These are phyloP conservation scores for Cucurbita moschata DNA, from an alignment of 306 rosid genomes.

Conservation along the genomic window DNA sequence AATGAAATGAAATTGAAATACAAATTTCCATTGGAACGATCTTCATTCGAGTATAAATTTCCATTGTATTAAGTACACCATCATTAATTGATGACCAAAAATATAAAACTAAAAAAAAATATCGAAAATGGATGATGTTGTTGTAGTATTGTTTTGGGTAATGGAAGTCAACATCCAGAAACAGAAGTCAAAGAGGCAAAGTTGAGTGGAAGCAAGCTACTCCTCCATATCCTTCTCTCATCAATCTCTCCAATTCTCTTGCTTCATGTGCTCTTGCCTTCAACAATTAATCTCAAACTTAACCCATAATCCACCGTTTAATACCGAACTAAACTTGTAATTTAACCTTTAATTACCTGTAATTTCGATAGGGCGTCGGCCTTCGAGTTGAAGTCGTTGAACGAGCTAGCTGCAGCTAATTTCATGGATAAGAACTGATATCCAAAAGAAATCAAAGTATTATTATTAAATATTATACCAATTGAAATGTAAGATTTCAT, in stretches of 20 bases:
- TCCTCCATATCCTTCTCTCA: slow-evolving; percentile 61
- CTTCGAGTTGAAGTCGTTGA: slow-evolving; percentile 70
- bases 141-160: slow-evolving; percentile 29
- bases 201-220: slow-evolving; percentile 48
- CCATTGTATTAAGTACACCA: slow-evolving; percentile 2
- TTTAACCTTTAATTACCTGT: slow-evolving; percentile 30
- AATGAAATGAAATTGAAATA: too few species aligned
- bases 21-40: background rate
- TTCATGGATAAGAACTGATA: slow-evolving; percentile 90
- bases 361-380: slow-evolving; percentile 49
- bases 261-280: slow-evolving; percentile 71
- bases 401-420: slow-evolving; percentile 73
- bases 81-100: background rate
- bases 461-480: too few species aligned
- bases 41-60: background rate
- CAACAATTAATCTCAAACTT: slow-evolving; percentile 17
- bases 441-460: background rate
- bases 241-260: slow-evolving; percentile 44
- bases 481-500: background rate
- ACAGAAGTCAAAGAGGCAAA: slow-evolving; percentile 60
- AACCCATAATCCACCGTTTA: background rate
- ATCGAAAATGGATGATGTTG: slow-evolving; percentile 1
- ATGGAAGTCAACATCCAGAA: slow-evolving; percentile 30
- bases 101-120: background rate
- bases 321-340: background rate